phyloP scores from a whole-genome alignment of 2,329 filamentous ascomycete species.

The Ophiocordyceps unilateralis region DNA sequence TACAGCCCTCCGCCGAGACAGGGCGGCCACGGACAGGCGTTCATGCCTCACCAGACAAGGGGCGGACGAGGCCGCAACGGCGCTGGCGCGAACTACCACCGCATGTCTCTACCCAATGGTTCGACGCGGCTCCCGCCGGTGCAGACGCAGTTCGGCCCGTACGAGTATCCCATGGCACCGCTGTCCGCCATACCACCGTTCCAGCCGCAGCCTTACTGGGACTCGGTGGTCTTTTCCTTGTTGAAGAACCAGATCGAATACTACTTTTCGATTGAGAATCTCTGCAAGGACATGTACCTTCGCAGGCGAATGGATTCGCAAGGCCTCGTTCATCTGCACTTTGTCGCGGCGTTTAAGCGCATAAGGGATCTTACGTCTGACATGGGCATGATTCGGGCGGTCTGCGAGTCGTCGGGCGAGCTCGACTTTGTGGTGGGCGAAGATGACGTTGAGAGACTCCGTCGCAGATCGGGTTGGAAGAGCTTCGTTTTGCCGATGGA shows the following conservation, averaged over 20 bases:
- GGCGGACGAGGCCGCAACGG: conserved; percentile 18
- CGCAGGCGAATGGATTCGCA: conserved; percentile 88
- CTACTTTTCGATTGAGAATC: conserved; percentile 92
- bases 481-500: conserved; percentile 59
- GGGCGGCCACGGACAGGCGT: conserved; percentile 17
- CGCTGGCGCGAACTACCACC: conserved; percentile 16
- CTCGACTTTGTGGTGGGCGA: conserved; percentile 62
- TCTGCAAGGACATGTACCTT: conserved; percentile 83
- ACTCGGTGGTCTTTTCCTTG: conserved; percentile 27
- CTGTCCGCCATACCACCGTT: conserved; percentile 16
- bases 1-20: conserved; percentile 29
- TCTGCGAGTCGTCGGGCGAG: conserved; percentile 52
- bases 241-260: conserved; percentile 54
- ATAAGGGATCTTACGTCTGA: conserved; percentile 34
- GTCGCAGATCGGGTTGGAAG: conserved; percentile 59
- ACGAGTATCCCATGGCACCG: conserved; percentile 24
- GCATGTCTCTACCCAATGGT: conserved; percentile 21
- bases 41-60: conserved; percentile 15
- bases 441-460: conserved; percentile 64
- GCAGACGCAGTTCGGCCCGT: conserved; percentile 17
- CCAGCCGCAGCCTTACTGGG: conserved; percentile 28
- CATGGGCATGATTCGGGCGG: conserved; percentile 54
- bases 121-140: conserved; percentile 17
- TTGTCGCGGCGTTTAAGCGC: conserved; percentile 77
- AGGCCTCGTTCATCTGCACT: conserved; percentile 67